Base-by-base conservation (phyloP, 2,329 filamentous ascomycete species). In the Hymenoscyphus occultus region DNA sequence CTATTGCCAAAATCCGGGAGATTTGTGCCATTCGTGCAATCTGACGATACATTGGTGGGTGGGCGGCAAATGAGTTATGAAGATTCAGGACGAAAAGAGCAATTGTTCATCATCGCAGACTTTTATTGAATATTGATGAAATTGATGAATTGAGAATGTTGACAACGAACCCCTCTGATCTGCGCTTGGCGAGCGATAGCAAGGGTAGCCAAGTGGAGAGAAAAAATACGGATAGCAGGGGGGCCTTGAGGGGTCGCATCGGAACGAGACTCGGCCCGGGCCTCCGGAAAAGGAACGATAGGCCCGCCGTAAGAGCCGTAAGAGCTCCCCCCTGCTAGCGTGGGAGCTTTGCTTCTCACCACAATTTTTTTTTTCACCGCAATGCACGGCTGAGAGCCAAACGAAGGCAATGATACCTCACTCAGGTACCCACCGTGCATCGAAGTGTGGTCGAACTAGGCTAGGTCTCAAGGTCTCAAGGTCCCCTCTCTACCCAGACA, bases 81-180 rank as follows among this genome's bases (percentile, higher is more conserved):
- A 54, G 1, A 31, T 19, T 13, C 19, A 13, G 19, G 10, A 3
- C 19, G 22, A 54, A 54, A 22, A 22, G 48, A 19, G 48, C 10
- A 31, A 54, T 54, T 54, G 48, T 54, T 19, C 48, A 54, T 54
- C 48, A 54, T 54, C 48, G 48, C 13, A 19, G 48, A 19, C 48
- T 22, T 54, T 54, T 13, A 22, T 28, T 5, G 48, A 28, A 28
- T 28, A 28, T 28, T 28, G 28, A 28, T 28, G 28, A 28, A 28
- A 22, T 22, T 7, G 48, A 54, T 28, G 48, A 54, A 19, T 54
- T 22, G 48, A 54, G 45, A 22, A 51, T 35, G 2, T 28, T 51
- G 45, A 28, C 48, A 54, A 54, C 48, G 19, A 54, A 28, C 9
- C 22, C 48, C 22, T 5, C 19, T 22, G 19, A 54, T 54, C 48